Evolutionary conservation across 2,329 filamentous ascomycete species (phyloP).

Genomic region (Chrysoporthe deuterocubensis): DNA sequence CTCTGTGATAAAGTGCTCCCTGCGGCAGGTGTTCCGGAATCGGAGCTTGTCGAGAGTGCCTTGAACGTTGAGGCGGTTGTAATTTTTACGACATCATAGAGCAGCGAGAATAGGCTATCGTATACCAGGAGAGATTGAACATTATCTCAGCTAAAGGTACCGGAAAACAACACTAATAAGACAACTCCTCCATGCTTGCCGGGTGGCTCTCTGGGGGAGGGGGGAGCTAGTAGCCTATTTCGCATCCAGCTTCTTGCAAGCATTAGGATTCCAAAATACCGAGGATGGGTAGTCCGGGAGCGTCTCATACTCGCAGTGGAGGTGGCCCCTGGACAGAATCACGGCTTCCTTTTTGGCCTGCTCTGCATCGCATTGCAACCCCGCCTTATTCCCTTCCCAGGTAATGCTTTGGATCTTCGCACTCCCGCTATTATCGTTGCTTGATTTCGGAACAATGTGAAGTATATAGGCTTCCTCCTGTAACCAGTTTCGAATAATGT

Average conservation of each 20-base stretch:
- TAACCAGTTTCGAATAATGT: constrained; percentile 32
- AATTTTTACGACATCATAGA: neutral
- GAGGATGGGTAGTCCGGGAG: constrained; percentile 32
- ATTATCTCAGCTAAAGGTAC: neutral
- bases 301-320: constrained; percentile 31
- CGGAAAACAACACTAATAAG: neutral
- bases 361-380: constrained; percentile 31
- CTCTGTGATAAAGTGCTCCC: neutral
- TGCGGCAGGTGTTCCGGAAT: neutral
- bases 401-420: constrained; percentile 27
- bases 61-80: neutral
- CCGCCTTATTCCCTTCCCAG: constrained; percentile 31
- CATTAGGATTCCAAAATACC: constrained; percentile 14
- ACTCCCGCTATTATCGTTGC: constrained; percentile 3
- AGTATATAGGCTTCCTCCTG: constrained; percentile 31
- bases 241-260: constrained; percentile 25
- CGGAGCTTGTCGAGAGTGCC: neutral
- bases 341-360: constrained; percentile 34
- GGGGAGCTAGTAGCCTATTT: neutral
- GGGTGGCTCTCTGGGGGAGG: no score
- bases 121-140: neutral
- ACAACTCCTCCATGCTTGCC: neutral
- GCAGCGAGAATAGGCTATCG: neutral
- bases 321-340: constrained; percentile 29
- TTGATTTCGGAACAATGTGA: constrained; percentile 18